A percentile compares a stretch with the other conserved stretches of the same genome.
These are phyloP conservation scores for Pseudocohnilembus persalinus DNA, from an alignment of 169 alveolate species.

Conservation along the genomic window DNA sequence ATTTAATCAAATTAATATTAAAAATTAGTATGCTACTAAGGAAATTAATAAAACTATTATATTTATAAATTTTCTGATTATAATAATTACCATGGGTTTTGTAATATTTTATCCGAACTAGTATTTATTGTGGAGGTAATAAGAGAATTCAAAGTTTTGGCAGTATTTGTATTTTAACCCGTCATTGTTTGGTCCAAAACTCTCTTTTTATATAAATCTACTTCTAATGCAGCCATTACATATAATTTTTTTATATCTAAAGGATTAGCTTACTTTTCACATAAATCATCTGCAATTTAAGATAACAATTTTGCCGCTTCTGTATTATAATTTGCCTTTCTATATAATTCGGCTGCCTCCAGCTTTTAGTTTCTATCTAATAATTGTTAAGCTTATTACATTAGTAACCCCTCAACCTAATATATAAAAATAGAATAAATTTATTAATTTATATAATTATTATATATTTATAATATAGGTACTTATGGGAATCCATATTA, in stretches of 20 bases:
- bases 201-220: conserved; percentile 84
- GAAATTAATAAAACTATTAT: neutral
- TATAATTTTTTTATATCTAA: conserved; percentile 82
- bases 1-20: conserved; percentile 5
- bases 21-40: neutral
- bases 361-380: conserved; percentile 74
- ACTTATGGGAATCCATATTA: conserved; percentile 43
- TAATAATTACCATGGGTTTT: conserved; percentile 87
- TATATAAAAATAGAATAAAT: conserved; percentile 74
- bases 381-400: conserved; percentile 80
- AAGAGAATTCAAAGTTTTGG: conserved; percentile 79
- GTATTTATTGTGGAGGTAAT: conserved; percentile 83
- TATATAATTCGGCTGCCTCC: conserved; percentile 89
- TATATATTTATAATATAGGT: too few species aligned
- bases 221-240: conserved; percentile 92
- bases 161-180: conserved; percentile 67
- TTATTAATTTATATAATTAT: too few species aligned
- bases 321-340: conserved; percentile 89
- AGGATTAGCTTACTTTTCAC: conserved; percentile 79
- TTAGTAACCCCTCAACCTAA: conserved; percentile 88
- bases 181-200: conserved; percentile 85
- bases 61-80: conserved; percentile 11
- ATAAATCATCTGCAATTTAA: conserved; percentile 75
- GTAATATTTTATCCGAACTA: conserved; percentile 80
- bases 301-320: conserved; percentile 87